Evolutionary conservation across 2,329 filamentous ascomycete genomes (phyloP), one percentile per base, ranked within the genome.

Genomic region (Trichoderma atroviride): DNA sequence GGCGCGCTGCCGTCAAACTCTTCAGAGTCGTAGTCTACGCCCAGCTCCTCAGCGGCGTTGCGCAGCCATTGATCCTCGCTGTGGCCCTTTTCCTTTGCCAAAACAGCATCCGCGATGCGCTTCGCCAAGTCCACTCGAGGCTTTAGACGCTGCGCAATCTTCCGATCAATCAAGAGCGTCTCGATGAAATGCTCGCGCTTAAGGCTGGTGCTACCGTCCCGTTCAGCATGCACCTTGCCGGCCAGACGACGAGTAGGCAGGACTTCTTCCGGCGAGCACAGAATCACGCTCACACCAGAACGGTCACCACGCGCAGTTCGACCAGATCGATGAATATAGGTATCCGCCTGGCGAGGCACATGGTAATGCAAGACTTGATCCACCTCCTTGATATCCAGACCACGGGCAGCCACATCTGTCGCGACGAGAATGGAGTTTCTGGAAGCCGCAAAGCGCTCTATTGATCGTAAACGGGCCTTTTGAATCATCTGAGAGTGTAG

Each of bases 401-500:
- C 96, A 71, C 95, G 90, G 10, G 95, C 94, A 2, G 95, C 95
- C 31, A 97, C 94, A 78, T 98, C 95, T 0, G 96, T 98, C 4
- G 96, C 94, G 22, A 99, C 87, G 3, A 98, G 87, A 57, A 98
- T 91, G 35, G 84, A 81, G 58, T 87, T 83, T n/a, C 86, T 82
- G 0, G 88, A 83, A 3, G 87, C 87, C 1, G 91, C 90, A 81
- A 99, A 98, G 52, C 92, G 91, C 78, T 99, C 96, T 2, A 99
- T 87, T 1, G 93, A 95, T 50, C 95, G 90, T n/a, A 97, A 85
- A 56, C 96, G 93, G 3, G 96, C 94, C 79, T 98, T 98, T 80
- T 99, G 96, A 0, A 90, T 86, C 96, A 99, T 98, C 72, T 94
- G 92, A 0, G 94, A 97, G 80, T 99, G 96, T 0, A 99, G 84